A percentile compares a stretch with the other conserved stretches of the same genome.
Evolutionary conservation across 768 basidiomycete genomes (phyloP).

Genomic region (Trametes cubensis): DNA sequence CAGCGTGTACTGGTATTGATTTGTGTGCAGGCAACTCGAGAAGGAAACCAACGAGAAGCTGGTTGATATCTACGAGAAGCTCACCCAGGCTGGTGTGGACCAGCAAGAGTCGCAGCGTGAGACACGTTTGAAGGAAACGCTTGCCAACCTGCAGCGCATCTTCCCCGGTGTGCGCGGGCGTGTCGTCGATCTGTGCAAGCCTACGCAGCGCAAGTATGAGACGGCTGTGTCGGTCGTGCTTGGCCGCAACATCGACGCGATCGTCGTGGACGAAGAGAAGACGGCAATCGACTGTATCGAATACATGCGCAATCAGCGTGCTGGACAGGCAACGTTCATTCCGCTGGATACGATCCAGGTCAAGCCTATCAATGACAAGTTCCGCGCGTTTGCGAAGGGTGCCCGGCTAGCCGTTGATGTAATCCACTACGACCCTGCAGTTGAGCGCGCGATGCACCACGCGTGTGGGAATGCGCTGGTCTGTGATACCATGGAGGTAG

Average conservation of each 20-base stretch:
- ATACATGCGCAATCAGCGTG: slow-evolving; percentile 94
- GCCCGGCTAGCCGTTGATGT: slow-evolving; percentile 64
- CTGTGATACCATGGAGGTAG: slow-evolving; percentile 95
- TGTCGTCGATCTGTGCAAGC: slow-evolving; percentile 92
- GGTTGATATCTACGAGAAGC: slow-evolving; percentile 74
- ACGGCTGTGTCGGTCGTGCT: slow-evolving; percentile 89
- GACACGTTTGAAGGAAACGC: slow-evolving; percentile 79
- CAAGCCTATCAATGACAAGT: slow-evolving; percentile 93
- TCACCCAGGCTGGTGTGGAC: slow-evolving; percentile 90
- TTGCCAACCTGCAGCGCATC: slow-evolving; percentile 80
- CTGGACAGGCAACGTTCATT: slow-evolving; percentile 96
- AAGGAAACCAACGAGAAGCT: slow-evolving; percentile 92
- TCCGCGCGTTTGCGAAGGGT: slow-evolving; percentile 85
- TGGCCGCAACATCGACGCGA: slow-evolving; percentile 91
- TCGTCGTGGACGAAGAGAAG: slow-evolving; percentile 96
- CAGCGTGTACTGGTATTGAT: neutral
- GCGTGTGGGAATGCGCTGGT: slow-evolving; percentile 95
- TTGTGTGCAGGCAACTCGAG: slow-evolving; percentile 72
- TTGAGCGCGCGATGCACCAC: slow-evolving; percentile 95
- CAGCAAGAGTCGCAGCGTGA: slow-evolving; percentile 86
- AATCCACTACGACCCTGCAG: slow-evolving; percentile 65
- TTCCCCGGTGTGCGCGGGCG: slow-evolving; percentile 95
- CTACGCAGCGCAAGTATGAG: slow-evolving; percentile 90
- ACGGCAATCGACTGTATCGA: slow-evolving; percentile 98
- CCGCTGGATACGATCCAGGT: slow-evolving; percentile 97